Evolutionary conservation across 1,284 basidiomycete species (phyloP).

Genomic region (Cutaneotrichosporon curvatum): DNA sequence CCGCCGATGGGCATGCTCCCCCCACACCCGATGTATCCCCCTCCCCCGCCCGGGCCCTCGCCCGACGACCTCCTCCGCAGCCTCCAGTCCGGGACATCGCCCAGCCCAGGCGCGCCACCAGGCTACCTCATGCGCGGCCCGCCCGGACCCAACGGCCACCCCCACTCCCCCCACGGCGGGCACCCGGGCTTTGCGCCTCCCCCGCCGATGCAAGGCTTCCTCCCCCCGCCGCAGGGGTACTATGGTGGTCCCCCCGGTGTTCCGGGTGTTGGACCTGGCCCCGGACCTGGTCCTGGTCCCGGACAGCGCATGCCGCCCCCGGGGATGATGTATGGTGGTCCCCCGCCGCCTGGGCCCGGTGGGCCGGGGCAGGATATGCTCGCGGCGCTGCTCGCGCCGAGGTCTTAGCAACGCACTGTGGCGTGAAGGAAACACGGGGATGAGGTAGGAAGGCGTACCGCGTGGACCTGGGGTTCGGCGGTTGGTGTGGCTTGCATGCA

Average conservation of each 20-base stretch:
- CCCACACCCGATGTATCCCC: constrained; percentile 12
- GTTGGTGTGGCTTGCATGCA: no score
- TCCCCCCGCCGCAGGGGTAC: constrained; percentile 12
- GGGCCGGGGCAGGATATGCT: constrained; percentile 40
- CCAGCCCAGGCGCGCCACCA: constrained; percentile 2
- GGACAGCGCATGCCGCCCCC: constrained; percentile 4
- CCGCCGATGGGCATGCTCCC: constrained; percentile 21
- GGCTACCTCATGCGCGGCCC: constrained; percentile 10
- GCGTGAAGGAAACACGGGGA: no score
- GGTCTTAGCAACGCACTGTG: constrained; percentile 1
- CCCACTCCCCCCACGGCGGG: background rate
- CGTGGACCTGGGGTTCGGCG: no score
- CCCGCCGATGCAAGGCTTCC: constrained; percentile 16
- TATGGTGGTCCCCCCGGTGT: constrained; percentile 9
- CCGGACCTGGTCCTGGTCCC: background rate
- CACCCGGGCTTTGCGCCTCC: constrained; percentile 6
- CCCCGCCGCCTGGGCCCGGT: constrained; percentile 2
- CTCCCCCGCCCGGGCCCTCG: constrained; percentile 5
- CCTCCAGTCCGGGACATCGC: constrained; percentile 8
- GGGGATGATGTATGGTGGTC: constrained; percentile 2
- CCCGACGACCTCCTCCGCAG: constrained; percentile 20
- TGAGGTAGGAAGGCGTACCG: no score
- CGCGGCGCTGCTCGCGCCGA: constrained; percentile 20
- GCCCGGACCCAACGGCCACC: background rate
- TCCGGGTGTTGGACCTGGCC: constrained; percentile 2